These are phyloP conservation scores for Sanguinoderma infundibulare DNA, from an alignment of 1,284 basidiomycete species.

Conservation along the genomic window DNA sequence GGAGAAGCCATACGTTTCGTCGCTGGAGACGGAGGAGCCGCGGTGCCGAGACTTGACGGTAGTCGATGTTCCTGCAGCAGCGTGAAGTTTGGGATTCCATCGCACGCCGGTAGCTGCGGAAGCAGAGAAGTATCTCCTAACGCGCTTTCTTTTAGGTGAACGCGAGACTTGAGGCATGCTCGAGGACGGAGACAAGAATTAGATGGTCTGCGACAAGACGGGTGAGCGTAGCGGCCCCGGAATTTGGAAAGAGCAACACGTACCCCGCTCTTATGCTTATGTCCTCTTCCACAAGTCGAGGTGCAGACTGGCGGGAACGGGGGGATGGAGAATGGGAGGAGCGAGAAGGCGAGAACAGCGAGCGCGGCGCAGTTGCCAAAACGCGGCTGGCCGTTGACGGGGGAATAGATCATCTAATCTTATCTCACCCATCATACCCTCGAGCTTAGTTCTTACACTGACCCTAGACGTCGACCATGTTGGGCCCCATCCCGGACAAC, in stretches of 20 bases:
- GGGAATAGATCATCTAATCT: too few species aligned
- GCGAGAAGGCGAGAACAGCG: too few species aligned
- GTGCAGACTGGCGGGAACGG: too few species aligned
- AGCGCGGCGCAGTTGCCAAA: too few species aligned
- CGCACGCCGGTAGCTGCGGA: slow-evolving; percentile 31
- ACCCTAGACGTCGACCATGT: background rate
- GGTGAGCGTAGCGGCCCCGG: background rate
- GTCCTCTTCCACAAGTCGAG: too few species aligned
- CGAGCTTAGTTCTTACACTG: background rate
- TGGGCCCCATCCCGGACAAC: background rate
- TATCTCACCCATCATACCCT: too few species aligned
- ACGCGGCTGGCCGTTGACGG: too few species aligned
- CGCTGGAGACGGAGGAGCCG: slow-evolving; percentile 30
- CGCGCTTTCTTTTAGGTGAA: slow-evolving; percentile 35
- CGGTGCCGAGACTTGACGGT: slow-evolving; percentile 22
- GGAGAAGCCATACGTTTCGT: slow-evolving; percentile 25
- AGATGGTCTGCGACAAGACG: too few species aligned
- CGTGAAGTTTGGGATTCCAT: slow-evolving; percentile 24
- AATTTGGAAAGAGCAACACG: background rate
- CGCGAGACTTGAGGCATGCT: slow-evolving; percentile 30
- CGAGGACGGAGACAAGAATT: background rate
- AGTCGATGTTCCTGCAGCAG: slow-evolving; percentile 14
- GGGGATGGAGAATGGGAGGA: too few species aligned
- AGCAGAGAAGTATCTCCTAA: slow-evolving; percentile 34
- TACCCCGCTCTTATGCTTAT: too few species aligned